Percentiles rank a stretch among this genome's conserved stretches.
phyloP scores from a whole-genome alignment of 352 stramenopile genomes.

The Globisporangium mamillatum region DNA sequence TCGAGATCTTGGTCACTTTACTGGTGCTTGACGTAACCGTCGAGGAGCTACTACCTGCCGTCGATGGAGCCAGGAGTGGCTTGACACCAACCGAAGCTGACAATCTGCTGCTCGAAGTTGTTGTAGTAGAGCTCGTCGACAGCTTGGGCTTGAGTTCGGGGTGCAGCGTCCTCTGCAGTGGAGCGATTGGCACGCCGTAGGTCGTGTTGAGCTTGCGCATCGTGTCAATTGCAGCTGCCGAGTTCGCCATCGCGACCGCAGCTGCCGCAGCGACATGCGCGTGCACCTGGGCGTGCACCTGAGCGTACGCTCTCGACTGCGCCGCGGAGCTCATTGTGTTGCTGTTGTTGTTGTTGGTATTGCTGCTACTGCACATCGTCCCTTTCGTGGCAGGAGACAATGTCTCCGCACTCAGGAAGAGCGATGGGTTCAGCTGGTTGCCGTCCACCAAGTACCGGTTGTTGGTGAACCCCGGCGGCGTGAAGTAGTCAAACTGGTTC shows the following conservation, averaged over 20 bases:
- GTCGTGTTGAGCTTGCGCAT: conserved; percentile 55
- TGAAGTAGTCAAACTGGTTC: conserved; percentile 56
- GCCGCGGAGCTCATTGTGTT: background rate
- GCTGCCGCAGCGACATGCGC: conserved; percentile 33
- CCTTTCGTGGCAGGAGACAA: conserved; percentile 40
- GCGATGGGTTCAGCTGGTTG: conserved; percentile 21
- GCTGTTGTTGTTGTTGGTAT: background rate
- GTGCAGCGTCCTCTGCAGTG: conserved; percentile 36
- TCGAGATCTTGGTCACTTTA: conserved; percentile 54
- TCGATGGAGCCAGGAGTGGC: conserved; percentile 5
- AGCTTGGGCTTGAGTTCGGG: conserved; percentile 44
- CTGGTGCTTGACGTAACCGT: background rate
- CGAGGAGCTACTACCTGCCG: background rate
- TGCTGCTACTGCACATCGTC: conserved; percentile 18
- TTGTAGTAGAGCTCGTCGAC: conserved; percentile 13
- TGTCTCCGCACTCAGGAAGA: conserved; percentile 46
- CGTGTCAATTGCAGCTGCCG: conserved; percentile 42
- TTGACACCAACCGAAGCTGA: background rate
- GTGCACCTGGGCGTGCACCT: conserved; percentile 24
- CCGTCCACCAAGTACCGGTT: conserved; percentile 34
- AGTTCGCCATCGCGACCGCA: conserved; percentile 57
- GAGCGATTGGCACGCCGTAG: conserved; percentile 51
- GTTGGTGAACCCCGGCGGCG: conserved; percentile 40
- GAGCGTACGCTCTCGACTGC: conserved; percentile 21
- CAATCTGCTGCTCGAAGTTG: conserved; percentile 15